Conservation (phyloP, 148 eudicot species). For the Simmondsia chinensis region DNA sequence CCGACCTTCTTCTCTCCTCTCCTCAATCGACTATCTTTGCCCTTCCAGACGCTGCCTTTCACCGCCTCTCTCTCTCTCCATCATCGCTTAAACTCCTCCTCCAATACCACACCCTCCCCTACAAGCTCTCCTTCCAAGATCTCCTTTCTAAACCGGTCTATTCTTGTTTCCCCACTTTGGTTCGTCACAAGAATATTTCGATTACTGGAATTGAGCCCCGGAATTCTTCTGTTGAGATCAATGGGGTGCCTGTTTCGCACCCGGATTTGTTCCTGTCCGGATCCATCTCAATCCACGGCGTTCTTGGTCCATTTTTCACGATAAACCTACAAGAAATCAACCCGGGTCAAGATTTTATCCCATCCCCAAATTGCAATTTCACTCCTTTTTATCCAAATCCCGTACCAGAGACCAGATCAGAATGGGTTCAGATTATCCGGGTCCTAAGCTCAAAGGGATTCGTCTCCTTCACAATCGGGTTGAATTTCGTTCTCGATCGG, state of each 20-base stretch:
- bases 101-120: slow-evolving; percentile 40
- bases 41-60: slow-evolving; percentile 32
- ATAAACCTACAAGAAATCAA: slow-evolving; percentile 3
- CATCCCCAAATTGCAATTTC: slow-evolving; percentile 9
- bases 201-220: slow-evolving; percentile 15
- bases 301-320: slow-evolving; percentile 31
- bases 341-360: slow-evolving; percentile 12
- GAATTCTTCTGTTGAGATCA: slow-evolving; percentile 25
- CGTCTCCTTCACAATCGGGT: slow-evolving; percentile 41
- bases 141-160: slow-evolving; percentile 16
- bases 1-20: slow-evolving; percentile 28
- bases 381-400: background rate
- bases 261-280: slow-evolving; percentile 55
- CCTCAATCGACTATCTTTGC: slow-evolving; percentile 48
- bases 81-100: slow-evolving; percentile 27
- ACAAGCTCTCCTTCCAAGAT: slow-evolving; percentile 16
- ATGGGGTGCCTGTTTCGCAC: slow-evolving; percentile 38
- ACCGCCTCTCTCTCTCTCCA: slow-evolving; percentile 24
- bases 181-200: slow-evolving; percentile 18
- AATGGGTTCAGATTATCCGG: slow-evolving; percentile 30
- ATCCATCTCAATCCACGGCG: slow-evolving; percentile 51
- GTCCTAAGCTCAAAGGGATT: slow-evolving; percentile 37
- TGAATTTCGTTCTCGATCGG: slow-evolving; percentile 36
- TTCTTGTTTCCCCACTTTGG: slow-evolving; percentile 37
- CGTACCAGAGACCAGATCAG: background rate